A percentile compares a stretch with the other conserved stretches of the same genome.
Evolutionary conservation across 1,284 basidiomycete species (phyloP).

Genomic region (Erythrobasidium hasegawianum): DNA sequence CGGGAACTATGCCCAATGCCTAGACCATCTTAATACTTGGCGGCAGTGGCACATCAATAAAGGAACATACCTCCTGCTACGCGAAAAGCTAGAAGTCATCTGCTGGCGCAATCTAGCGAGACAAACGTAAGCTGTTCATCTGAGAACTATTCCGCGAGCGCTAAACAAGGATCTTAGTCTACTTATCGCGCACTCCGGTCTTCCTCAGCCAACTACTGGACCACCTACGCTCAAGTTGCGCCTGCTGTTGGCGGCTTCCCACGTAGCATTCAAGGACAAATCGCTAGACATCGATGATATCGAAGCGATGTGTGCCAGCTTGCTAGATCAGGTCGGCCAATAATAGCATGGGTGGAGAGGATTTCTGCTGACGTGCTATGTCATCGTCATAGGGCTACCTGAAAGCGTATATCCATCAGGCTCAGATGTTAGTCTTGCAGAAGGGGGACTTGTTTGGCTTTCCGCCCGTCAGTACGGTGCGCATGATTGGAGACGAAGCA

Average conservation of each 20-base stretch:
- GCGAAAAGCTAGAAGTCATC: constrained; percentile 50
- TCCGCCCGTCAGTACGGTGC: constrained; percentile 41
- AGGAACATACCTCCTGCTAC: constrained; percentile 49
- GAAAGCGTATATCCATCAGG: constrained; percentile 51
- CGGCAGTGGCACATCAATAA: constrained; percentile 47
- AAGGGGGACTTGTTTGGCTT: constrained; percentile 49
- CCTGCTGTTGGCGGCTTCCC: constrained; percentile 45
- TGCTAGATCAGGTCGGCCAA: constrained; percentile 51
- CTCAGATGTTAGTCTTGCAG: constrained; percentile 49
- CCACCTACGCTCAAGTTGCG: constrained; percentile 48
- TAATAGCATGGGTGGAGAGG: no score
- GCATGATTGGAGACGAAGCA: constrained; percentile 28
- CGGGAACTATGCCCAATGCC: constrained; percentile 46
- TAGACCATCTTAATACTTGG: constrained; percentile 45
- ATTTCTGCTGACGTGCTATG: no score
- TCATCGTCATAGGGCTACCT: constrained; percentile 48
- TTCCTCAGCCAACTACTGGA: constrained; percentile 39
- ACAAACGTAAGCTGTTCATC: constrained; percentile 45
- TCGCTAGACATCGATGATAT: constrained; percentile 49
- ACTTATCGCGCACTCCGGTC: constrained; percentile 17
- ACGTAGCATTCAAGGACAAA: constrained; percentile 46
- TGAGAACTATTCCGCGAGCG: background rate
- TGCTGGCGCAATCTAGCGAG: constrained; percentile 51
- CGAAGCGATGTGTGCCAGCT: constrained; percentile 49
- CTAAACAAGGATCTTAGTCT: constrained; percentile 34